phyloP scores from a whole-genome alignment of 805 yeast genomes.

The Starmerella gropengiesseri region DNA sequence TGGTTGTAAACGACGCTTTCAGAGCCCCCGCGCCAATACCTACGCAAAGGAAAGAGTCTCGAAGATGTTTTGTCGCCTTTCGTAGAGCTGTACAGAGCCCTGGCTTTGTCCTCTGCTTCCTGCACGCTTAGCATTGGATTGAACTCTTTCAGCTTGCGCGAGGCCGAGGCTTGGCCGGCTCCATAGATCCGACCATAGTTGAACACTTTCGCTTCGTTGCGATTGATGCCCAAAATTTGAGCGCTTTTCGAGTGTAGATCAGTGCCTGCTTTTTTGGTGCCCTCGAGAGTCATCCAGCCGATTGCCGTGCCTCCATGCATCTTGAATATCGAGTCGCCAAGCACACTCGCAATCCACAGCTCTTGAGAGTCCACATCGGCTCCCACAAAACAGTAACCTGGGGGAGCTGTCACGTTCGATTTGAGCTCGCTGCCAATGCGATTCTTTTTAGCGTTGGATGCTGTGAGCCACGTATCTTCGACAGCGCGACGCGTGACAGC shows the following conservation, averaged over 20 bases:
- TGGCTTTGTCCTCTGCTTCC: conserved; percentile 58
- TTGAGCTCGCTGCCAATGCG: conserved; percentile 91
- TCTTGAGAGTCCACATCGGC: conserved; percentile 99
- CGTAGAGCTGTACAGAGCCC: conserved; percentile 61
- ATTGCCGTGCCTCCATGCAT: conserved; percentile 93
- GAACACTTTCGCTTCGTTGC: conserved; percentile 90
- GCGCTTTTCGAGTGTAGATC: conserved; percentile 95
- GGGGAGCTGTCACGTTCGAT: conserved; percentile 74
- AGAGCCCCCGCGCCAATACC: conserved; percentile 62
- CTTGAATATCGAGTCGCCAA: conserved; percentile 83
- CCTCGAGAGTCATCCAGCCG: conserved; percentile 99
- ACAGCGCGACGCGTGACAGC: conserved; percentile 94
- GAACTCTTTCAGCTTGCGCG: conserved; percentile 70
- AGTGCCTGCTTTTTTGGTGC: conserved; percentile 81
- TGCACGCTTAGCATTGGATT: conserved; percentile 56
- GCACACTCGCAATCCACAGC: conserved; percentile 90
- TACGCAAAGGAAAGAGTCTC: conserved; percentile 25
- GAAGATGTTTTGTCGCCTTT: conserved; percentile 48
- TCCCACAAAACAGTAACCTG: conserved; percentile 85
- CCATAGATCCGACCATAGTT: conserved; percentile 97
- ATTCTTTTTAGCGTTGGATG: conserved; percentile 78
- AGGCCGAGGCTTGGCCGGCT: conserved; percentile 88
- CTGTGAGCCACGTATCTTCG: conserved; percentile 95
- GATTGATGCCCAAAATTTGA: conserved; percentile 68
- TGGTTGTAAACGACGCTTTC: conserved; percentile 87